phyloP scores from a whole-genome alignment of 768 basidiomycete genomes.

The Boletellus sp. region DNA sequence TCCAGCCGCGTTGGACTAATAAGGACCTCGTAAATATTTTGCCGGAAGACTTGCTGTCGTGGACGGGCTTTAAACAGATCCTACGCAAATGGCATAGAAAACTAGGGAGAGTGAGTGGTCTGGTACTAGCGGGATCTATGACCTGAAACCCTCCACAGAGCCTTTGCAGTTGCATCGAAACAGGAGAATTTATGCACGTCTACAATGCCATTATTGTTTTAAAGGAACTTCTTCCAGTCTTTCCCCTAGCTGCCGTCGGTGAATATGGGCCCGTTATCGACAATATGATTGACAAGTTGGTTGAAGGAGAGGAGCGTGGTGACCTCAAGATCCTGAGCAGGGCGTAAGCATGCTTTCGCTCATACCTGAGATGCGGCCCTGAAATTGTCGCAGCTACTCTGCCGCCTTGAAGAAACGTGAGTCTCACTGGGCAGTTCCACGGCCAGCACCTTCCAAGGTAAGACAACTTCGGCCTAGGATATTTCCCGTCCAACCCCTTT shows the following conservation, averaged over 20 bases:
- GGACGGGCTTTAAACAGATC: slow-evolving; percentile 67
- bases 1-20: slow-evolving; percentile 51
- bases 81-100: slow-evolving; percentile 83
- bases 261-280: slow-evolving; percentile 55
- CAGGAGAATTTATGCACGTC: slow-evolving; percentile 94
- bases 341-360: slow-evolving; percentile 48
- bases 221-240: slow-evolving; percentile 86
- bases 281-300: slow-evolving; percentile 57
- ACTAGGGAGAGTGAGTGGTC: slow-evolving; percentile 55
- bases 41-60: slow-evolving; percentile 56
- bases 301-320: slow-evolving; percentile 76
- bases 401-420: slow-evolving; percentile 76
- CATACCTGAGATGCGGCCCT: neutral
- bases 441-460: slow-evolving; percentile 34
- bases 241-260: slow-evolving; percentile 66
- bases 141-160: slow-evolving; percentile 43
- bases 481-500: neutral
- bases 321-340: slow-evolving; percentile 77
- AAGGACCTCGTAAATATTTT: slow-evolving; percentile 39
- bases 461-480: neutral
- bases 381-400: slow-evolving; percentile 48
- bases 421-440: slow-evolving; percentile 44
- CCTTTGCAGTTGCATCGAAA: slow-evolving; percentile 76
- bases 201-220: slow-evolving; percentile 95
- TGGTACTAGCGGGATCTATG: neutral